Percentiles rank a stretch among this genome's conserved stretches.
Evolutionary conservation across 345 rosid genomes (phyloP).

Genomic region (Stellera chamaejasme): DNA sequence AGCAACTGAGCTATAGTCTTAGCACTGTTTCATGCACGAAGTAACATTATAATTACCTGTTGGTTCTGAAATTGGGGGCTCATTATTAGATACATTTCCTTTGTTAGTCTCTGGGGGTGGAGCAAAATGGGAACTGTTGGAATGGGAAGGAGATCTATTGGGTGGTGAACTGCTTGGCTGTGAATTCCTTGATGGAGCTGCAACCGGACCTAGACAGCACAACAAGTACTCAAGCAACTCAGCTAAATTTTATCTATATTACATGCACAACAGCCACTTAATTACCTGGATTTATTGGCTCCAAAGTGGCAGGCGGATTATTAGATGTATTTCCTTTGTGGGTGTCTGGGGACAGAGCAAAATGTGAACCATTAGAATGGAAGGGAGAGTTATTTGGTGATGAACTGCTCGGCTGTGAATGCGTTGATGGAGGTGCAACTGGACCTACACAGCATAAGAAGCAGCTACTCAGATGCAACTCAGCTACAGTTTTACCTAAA

Average conservation of each 20-base stretch:
- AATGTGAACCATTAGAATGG: slow-evolving; percentile 7
- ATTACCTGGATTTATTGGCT: slow-evolving; percentile 21
- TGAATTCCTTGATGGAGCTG: slow-evolving; percentile 11
- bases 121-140: slow-evolving; percentile 19
- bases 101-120: slow-evolving; percentile 12
- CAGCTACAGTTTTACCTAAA: background rate
- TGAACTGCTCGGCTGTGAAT: slow-evolving; percentile 1
- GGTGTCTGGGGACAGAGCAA: slow-evolving; percentile 11
- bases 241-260: background rate
- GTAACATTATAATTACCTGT: too few relatives aligned
- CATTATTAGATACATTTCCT: slow-evolving; percentile 11
- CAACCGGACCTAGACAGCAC: slow-evolving; percentile 14
- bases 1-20: too few relatives aligned
- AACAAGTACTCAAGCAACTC: background rate
- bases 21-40: too few relatives aligned
- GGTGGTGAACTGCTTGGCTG: background rate
- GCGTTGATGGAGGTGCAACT: slow-evolving; percentile 12
- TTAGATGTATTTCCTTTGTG: slow-evolving; percentile 8
- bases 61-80: slow-evolving; percentile 16
- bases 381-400: slow-evolving; percentile 12
- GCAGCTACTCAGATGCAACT: slow-evolving; percentile 5
- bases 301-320: slow-evolving; percentile 10
- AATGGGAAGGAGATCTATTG: slow-evolving; percentile 12
- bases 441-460: slow-evolving; percentile 5
- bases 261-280: background rate